Conservation (phyloP, 129 eudicot genomes). For the Solidago caesia region DNA sequence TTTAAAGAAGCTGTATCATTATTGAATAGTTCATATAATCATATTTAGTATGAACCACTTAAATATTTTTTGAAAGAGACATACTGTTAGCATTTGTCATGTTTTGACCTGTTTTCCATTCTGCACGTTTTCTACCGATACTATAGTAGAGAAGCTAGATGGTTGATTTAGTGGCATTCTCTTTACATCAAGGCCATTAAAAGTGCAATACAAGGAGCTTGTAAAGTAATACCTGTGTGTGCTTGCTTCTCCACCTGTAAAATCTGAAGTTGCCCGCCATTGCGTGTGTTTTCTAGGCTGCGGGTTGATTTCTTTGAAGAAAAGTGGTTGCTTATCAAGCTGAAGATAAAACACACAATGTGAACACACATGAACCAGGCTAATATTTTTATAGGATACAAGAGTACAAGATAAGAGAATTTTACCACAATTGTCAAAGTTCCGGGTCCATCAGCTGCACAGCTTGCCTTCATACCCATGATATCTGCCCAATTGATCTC, state of each 20-base stretch:
- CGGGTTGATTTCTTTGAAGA: constrained; percentile 80
- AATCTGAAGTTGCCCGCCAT: constrained; percentile 82
- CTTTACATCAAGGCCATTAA: constrained; percentile 8
- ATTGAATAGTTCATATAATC: neutral
- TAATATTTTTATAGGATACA: constrained; percentile 8
- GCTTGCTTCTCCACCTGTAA: constrained; percentile 79
- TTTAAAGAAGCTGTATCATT: too few species aligned
- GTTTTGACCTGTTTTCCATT: too few species aligned
- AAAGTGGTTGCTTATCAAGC: constrained; percentile 72
- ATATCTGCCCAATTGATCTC: constrained; percentile 96
- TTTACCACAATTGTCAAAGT: constrained; percentile 68
- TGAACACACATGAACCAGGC: constrained; percentile 1
- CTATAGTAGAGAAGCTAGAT: too few species aligned
- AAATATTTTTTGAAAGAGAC: neutral
- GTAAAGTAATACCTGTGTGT: constrained; percentile 45
- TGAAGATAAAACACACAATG: constrained; percentile 28
- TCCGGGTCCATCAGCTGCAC: constrained; percentile 60
- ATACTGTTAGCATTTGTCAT: neutral
- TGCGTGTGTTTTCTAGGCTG: constrained; percentile 89
- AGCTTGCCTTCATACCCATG: constrained; percentile 56
- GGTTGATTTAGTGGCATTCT: neutral
- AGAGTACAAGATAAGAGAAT: neutral
- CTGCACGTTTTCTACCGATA: too few species aligned
- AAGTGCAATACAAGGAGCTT: constrained; percentile 9
- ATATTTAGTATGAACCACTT: neutral